Base-by-base conservation (phyloP, 345 rosid species). In the Pseudoturritis turrita region DNA sequence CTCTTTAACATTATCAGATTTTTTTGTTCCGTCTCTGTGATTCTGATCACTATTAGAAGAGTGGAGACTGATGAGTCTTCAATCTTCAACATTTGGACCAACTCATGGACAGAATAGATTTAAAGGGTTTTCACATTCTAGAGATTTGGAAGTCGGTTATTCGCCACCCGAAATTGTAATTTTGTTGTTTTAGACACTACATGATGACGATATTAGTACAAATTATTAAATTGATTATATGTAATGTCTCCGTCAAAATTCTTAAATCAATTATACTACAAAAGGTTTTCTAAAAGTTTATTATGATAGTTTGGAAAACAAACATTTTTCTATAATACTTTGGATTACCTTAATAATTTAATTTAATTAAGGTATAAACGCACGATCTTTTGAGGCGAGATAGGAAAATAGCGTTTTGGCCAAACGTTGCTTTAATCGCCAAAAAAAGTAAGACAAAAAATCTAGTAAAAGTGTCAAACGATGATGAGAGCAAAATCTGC, bases 401-500 rank as follows among this genome's bases (percentile, higher is more conserved):
- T 56, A n/a, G 14, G 14, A 62, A 5, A 62, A 26, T 10, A 9
- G 15, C 25, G 9, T 17, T 9, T n/a, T n/a, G 13, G 26, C 8
- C 40, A 39, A 37, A 37, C 26, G 4, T 3, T 11, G 5, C 26
- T 11, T 49, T 18, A 17, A 33, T 33, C 46, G 40, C 60, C 6
- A 5, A 29, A 29, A 18, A 37, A 37, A 37, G 62, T 18, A 28
- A 28, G 26, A 53, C n/a, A 28, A 5, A 62, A 70, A 70, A 70
- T 55, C 8, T 55, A 29, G 36, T 7, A 33, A 7, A 15, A 55
- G 17, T 31, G 28, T 45, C 17, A 58, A 33, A 64, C 4, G 43
- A 73, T 46, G 65, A 36, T 36, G 65, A 11, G 37, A 55, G 54
- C 55, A 33, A 65, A 65, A 47, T 45, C 65, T 56, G 58, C 57